phyloP scores from a whole-genome alignment of 768 basidiomycete genomes.

The Mycena galericulata region DNA sequence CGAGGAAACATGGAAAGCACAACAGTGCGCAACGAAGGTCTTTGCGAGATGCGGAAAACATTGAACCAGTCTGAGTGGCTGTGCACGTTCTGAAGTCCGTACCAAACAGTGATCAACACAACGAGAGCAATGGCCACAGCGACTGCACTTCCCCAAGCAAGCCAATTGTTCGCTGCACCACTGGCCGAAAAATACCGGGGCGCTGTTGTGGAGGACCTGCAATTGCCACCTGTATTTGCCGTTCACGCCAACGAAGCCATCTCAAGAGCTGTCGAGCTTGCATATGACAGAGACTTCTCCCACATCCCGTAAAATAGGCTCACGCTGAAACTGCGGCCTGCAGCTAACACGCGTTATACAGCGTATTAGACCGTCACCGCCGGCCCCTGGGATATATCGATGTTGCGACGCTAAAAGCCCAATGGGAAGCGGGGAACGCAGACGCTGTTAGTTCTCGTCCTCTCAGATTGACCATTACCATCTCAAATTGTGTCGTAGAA shows the following conservation, averaged over 20 bases:
- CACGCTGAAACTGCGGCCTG: background rate
- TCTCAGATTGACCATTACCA: background rate
- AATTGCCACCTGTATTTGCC: conserved; percentile 89
- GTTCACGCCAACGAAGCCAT: conserved; percentile 80
- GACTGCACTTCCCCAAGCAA: conserved; percentile 2
- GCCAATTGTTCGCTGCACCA: background rate
- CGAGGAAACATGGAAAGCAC: too few species aligned
- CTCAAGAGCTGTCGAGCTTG: conserved; percentile 82
- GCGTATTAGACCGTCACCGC: conserved; percentile 79
- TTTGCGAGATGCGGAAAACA: too few species aligned
- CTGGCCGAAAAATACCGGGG: conserved; percentile 21
- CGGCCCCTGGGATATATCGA: conserved; percentile 89
- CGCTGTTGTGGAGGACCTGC: conserved; percentile 63
- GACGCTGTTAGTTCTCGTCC: conserved; percentile 66
- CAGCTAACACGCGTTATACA: conserved; percentile 42
- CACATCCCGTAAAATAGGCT: conserved; percentile 86
- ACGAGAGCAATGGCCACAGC: conserved; percentile 10
- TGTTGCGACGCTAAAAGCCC: conserved; percentile 76
- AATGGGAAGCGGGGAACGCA: conserved; percentile 81
- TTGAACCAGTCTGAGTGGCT: too few species aligned
- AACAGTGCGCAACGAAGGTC: too few species aligned
- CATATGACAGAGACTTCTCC: conserved; percentile 95
- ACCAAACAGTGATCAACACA: background rate
- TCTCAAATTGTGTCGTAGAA: conserved; percentile 52
- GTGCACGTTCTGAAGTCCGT: too few species aligned